Base-by-base conservation (phyloP, 1,284 basidiomycete species). In the Vanrija sp. region DNA sequence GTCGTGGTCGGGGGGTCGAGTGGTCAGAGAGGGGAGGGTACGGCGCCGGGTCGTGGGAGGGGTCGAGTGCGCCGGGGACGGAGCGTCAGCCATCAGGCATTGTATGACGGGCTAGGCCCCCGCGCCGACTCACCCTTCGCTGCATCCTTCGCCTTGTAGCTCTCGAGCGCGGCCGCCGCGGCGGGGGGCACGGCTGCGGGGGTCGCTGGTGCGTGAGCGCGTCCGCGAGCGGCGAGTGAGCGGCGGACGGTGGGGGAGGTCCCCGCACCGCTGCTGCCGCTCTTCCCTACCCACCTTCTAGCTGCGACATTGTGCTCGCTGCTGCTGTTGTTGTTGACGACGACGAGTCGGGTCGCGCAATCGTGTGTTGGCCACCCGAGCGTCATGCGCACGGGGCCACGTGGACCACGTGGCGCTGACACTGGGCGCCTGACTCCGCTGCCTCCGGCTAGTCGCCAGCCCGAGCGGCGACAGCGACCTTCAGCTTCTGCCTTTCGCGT, bases 101-200 rank as follows among this genome's bases (percentile, higher is more conserved):
- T n/a, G n/a, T n/a, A n/a, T n/a, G n/a, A n/a, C n/a, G n/a, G n/a
- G n/a, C n/a, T 19, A 27, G 7, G n/a, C 45, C 14, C n/a, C 15
- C 6, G 16, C 9, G 9, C 24, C 10, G 4, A 67, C 80, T 51
- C 49, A 89, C 89, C 85, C 80, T 93, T 93, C 46, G 82, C 82
- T 0, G 84, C 78, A 70, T 93, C 89, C 67, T 88, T 88, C 71
- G 85, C 85, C 80, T 87, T 88, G 79, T 91, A 91, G 0, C 81
- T 80, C 64, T 91, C 88, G 49, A 94, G 78, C 3, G 88, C 89
- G 43, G 83, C 82, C 35, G 85, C 74, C 18, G 65, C 62, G 18
- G 49, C 56, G 2, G 27, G 83, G 81, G 58, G 59, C 49, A 61
- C 53, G 23, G 51, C 31, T 25, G 57, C 49, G 41, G 44, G 20